Conservation (phyloP, 371 early-diverging fungal genomes). For the Mortierella sp. region DNA sequence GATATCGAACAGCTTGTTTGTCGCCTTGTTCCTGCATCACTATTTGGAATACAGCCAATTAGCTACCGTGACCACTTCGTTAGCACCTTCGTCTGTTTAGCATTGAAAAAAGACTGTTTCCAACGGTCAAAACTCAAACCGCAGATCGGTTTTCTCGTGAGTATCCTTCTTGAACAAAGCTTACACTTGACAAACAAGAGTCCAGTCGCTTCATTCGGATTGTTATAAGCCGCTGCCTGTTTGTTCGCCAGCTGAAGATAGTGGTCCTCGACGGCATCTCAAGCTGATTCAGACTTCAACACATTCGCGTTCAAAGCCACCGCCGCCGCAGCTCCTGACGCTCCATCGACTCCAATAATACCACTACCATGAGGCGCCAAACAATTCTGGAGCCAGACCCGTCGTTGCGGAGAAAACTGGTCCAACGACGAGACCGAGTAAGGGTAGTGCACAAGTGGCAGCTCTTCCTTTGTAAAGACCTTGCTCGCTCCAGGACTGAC, state of each 20-base stretch:
- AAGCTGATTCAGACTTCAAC: not conserved
- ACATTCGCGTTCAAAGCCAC: not conserved
- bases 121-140: not conserved
- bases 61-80: not conserved
- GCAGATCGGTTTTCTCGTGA: not conserved
- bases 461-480: slow-evolving; percentile 25
- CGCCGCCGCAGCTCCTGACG: not conserved
- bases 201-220: slow-evolving; percentile 33
- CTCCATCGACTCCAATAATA: not conserved
- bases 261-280: not conserved
- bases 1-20: slow-evolving; percentile 39
- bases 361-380: not conserved
- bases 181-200: slow-evolving; percentile 46
- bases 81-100: not conserved
- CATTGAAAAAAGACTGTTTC: not conserved
- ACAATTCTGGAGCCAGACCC: slow-evolving; percentile 33
- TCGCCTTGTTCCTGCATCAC: slow-evolving; percentile 53
- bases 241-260: slow-evolving; percentile 16
- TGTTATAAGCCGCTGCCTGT: not conserved
- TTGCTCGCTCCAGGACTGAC: slow-evolving; percentile 26
- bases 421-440: slow-evolving; percentile 28
- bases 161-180: not conserved
- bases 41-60: slow-evolving; percentile 8
- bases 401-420: slow-evolving; percentile 37
- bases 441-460: slow-evolving; percentile 36